These are phyloP conservation scores for Apiospora pterosperma DNA, from an alignment of 2,329 filamentous ascomycete species.

Conservation along the genomic window DNA sequence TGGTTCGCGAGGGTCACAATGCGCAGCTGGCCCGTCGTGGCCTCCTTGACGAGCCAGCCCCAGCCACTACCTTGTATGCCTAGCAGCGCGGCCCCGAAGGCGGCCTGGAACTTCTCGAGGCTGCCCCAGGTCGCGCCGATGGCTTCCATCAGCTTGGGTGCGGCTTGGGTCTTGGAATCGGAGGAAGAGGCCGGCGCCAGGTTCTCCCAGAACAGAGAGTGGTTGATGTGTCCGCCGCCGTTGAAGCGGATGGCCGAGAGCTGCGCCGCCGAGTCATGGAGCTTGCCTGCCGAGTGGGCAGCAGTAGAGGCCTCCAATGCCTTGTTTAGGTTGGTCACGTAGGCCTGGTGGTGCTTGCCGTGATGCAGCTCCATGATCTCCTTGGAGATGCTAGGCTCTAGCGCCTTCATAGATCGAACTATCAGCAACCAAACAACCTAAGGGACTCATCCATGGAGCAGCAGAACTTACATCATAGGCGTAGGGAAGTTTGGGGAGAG, in stretches of 20 bases:
- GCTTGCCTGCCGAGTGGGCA: constrained; percentile 51
- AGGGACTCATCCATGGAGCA: not conserved
- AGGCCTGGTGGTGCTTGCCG: constrained; percentile 74
- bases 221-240: constrained; percentile 90
- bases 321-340: constrained; percentile 72
- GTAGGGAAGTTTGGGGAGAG: constrained; percentile 56
- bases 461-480: constrained; percentile 60
- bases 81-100: constrained; percentile 63
- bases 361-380: constrained; percentile 84
- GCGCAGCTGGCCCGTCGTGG: constrained; percentile 55
- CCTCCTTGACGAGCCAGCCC: constrained; percentile 78
- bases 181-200: constrained; percentile 58
- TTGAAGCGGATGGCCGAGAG: constrained; percentile 78
- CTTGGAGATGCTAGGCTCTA: constrained; percentile 70
- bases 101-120: constrained; percentile 60
- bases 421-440: too few relatives aligned
- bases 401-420: constrained; percentile 44
- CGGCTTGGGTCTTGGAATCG: constrained; percentile 50
- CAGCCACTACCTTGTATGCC: constrained; percentile 81
- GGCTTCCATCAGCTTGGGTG: constrained; percentile 54
- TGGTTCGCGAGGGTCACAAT: constrained; percentile 86
- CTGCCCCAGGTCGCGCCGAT: constrained; percentile 68
- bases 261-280: constrained; percentile 59
- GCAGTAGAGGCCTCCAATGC: constrained; percentile 58
- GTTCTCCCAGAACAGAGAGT: constrained; percentile 89